phyloP scores from a whole-genome alignment of 169 alveolate species.

The Plasmodium vivax region DNA sequence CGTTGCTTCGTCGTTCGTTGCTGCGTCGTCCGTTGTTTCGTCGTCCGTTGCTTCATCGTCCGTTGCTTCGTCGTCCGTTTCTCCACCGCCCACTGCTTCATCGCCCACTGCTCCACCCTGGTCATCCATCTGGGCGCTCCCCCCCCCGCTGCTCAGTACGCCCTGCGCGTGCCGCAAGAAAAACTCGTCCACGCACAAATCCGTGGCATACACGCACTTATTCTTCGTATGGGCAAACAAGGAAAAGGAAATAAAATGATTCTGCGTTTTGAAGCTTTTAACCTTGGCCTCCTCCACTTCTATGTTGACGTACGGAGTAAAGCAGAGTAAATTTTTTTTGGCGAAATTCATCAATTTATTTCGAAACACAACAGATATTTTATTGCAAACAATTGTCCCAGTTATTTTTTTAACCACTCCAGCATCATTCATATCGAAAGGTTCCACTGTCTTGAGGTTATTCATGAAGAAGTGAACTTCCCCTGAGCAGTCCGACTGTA shows the following conservation, averaged over 20 bases:
- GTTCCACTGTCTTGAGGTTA: slow-evolving; percentile 21
- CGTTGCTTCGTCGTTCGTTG: not conserved
- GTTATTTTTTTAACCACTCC: slow-evolving; percentile 67
- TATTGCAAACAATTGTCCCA: slow-evolving; percentile 35
- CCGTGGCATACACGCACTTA: slow-evolving; percentile 53
- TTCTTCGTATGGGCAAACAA: slow-evolving; percentile 71
- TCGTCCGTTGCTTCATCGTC: not conserved
- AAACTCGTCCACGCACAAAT: slow-evolving; percentile 31
- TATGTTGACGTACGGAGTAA: slow-evolving; percentile 63
- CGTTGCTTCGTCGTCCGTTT: not conserved
- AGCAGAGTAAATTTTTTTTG: slow-evolving; percentile 30
- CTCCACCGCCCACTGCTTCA: not conserved
- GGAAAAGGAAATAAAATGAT: slow-evolving; percentile 61
- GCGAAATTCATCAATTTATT: slow-evolving; percentile 62
- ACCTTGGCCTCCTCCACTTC: slow-evolving; percentile 9
- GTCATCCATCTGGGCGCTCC: not conserved
- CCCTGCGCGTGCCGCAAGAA: slow-evolving; percentile 12
- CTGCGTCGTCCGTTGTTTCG: slow-evolving; percentile 8
- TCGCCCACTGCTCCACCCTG: not conserved
- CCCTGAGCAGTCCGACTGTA: slow-evolving; percentile 42
- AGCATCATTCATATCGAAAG: slow-evolving; percentile 56
- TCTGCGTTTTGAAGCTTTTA: not conserved
- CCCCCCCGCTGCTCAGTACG: not conserved
- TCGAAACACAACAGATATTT: slow-evolving; percentile 51
- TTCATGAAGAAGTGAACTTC: slow-evolving; percentile 71